Base-by-base conservation (phyloP, 371 early-diverging fungal genomes). In the Syncephalastrum monosporum region DNA sequence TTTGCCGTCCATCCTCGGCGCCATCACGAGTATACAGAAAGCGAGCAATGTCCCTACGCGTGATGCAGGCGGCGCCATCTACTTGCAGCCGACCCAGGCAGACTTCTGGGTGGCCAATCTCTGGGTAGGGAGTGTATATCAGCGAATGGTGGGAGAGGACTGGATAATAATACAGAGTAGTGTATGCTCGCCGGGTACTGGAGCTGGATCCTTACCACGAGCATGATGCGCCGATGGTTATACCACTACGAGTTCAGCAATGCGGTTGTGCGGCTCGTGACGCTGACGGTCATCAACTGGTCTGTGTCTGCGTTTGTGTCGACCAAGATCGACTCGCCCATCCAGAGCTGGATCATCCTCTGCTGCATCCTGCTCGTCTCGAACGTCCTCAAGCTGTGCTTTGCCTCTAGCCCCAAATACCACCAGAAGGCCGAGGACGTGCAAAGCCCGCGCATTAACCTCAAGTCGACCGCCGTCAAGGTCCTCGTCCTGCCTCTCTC, bases 141-240 rank as follows among this genome's bases (percentile, higher is more conserved):
- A 50, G 25, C 33, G 25, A 24, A 14, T 1, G 54, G 13, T 16
- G 17, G 53, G 15, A 21, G 14, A 42, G 15, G 24, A 14, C 5
- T 51, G 3, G 5, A 21, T 53, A 25, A 6, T 33, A 33, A 33
- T 33, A 33, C 29, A 10, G 10, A 33, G 38, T 56, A 63, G 64
- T 63, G 64, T 42, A 59, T 51, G 29, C 44, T 59, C 15, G 81
- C 81, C 7, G 83, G 84, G 44, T 75, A 81, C 49, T 85, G 86
- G 84, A 82, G 81, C 52, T 82, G 74, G 65, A 76, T 77, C 52
- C 50, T 86, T 14, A 69, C 82, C 13, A 83, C 75, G 21, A 75
- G 77, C 50, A 74, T 86, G 74, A 78, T 83, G 72, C 72, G 75
- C 38, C 77, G 82, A 41, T 86, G 86, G 86, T 62, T 82, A 25